phyloP scores from a whole-genome alignment of 169 alveolate genomes.

The Perkinsus olseni region DNA sequence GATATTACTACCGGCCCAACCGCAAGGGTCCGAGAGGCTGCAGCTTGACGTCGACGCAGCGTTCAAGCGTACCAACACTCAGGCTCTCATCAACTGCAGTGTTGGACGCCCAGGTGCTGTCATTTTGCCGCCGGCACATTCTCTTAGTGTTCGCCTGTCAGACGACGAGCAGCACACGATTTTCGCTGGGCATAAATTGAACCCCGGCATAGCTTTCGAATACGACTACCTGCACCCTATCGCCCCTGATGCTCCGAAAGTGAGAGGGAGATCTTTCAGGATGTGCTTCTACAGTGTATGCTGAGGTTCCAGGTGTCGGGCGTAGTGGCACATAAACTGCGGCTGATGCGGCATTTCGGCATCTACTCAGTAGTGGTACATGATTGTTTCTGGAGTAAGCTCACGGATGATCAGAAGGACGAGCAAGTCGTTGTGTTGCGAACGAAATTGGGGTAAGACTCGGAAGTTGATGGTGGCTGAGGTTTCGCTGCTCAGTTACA shows the following conservation, averaged over 20 bases:
- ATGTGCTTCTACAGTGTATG: background rate
- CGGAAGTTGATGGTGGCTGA: background rate
- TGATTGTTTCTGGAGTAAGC: slow-evolving; percentile 48
- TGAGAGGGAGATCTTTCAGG: slow-evolving; percentile 17
- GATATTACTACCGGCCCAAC: background rate
- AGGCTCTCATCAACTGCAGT: slow-evolving; percentile 61
- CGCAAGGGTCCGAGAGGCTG: slow-evolving; percentile 60
- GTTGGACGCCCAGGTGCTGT: slow-evolving; percentile 50
- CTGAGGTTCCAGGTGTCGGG: slow-evolving; percentile 37
- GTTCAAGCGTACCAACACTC: slow-evolving; percentile 49
- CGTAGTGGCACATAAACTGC: slow-evolving; percentile 45
- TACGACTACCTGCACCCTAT: slow-evolving; percentile 58
- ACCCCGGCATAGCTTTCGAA: slow-evolving; percentile 43
- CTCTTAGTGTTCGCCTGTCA: background rate
- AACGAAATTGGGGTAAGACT: background rate
- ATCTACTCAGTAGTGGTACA: slow-evolving; percentile 9
- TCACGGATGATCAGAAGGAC: slow-evolving; percentile 52
- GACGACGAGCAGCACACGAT: slow-evolving; percentile 70
- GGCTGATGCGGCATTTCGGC: slow-evolving; percentile 60
- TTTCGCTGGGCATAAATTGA: slow-evolving; percentile 58
- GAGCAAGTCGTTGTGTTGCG: slow-evolving; percentile 36
- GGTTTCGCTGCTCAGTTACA: background rate
- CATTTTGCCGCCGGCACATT: background rate
- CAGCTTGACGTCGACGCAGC: slow-evolving; percentile 64
- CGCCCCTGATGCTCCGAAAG: slow-evolving; percentile 14